phyloP scores from a whole-genome alignment of 345 rosid genomes.

The Punica granatum region DNA sequence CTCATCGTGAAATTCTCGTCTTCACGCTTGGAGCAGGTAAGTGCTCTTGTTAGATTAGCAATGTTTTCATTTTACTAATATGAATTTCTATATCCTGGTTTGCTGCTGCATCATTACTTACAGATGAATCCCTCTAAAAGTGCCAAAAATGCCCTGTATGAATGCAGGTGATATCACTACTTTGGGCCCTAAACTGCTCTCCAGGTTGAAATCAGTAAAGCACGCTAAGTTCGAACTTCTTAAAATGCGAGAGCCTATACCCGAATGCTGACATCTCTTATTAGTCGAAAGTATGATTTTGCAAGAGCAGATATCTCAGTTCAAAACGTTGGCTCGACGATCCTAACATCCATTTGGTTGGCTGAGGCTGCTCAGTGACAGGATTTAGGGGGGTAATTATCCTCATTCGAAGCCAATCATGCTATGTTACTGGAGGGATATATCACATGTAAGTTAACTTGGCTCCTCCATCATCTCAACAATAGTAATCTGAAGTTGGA shows the following conservation, averaged over 20 bases:
- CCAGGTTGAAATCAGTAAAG: not conserved
- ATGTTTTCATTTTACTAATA: not conserved
- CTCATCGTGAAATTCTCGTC: constrained; percentile 7
- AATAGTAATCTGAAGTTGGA: not conserved
- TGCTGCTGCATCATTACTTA: not conserved
- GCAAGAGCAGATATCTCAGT: not conserved
- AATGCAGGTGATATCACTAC: not conserved
- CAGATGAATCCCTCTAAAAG: not conserved
- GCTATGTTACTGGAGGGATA: not conserved
- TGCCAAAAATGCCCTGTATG: not conserved
- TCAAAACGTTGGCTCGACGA: not conserved
- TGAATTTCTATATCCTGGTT: not conserved
- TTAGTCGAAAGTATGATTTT: not conserved
- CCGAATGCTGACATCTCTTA: not conserved
- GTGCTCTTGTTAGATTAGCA: not conserved
- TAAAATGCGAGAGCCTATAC: not conserved
- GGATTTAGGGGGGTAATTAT: too few relatives aligned
- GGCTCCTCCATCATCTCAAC: too few relatives aligned
- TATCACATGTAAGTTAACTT: too few relatives aligned
- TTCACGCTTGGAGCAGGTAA: not conserved
- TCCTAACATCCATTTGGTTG: not conserved
- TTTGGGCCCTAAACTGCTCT: not conserved
- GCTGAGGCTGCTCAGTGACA: not conserved
- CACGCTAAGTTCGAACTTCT: too few relatives aligned
- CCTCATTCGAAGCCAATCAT: not conserved